Base-by-base conservation (phyloP, 2,329 filamentous ascomycete species). In the Beauveria caledonica region DNA sequence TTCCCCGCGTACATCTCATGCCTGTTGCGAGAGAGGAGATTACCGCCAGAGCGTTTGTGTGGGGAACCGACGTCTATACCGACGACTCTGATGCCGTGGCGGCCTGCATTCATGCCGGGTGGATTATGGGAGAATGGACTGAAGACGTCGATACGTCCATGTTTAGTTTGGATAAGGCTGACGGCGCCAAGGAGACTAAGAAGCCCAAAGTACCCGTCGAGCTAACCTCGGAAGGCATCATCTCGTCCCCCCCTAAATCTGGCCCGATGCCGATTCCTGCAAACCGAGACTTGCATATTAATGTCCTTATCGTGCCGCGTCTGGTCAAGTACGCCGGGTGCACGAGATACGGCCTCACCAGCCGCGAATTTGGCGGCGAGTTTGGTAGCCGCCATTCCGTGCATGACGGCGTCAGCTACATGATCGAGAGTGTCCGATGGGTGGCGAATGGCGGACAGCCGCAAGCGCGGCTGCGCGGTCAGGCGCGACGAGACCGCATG, bases 11-110 rank as follows among this genome's bases (percentile, higher is more conserved):
- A 52, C 91, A 94, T 67, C 78, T 99, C 8, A 84, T 83, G 9
- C 73, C 84, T 0, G 75, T 80, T 8, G 84, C 89, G 25, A 83
- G 93, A 33, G 89, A 94, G 70, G 90, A 95, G 65, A 92, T 97
- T 56, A 95, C 92, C 11, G 77, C 85, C 8, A 84, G 90, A 39
- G 83, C 88, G 21, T 89, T 90, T 8, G 73, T 99, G 0, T 99
- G 93, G 92, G 94, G 94, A 1, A 94, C 91, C 0, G 92, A 95
- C 42, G 83, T 99, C 7, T 97, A 97, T 70, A 96, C 92, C 0
- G 94, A 99, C 67, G 94, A 99, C 73, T 96, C 92, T 0, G 94
- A 99, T 69, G 86, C 94, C 0, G 82, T 99, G 25, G 93, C 92
- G 0, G 92, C 93, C 2, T 93, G 92, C 62, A 93, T 99, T 50